A percentile compares a stretch with the other conserved stretches of the same genome.
Conservation (phyloP, 192 early-diverging fungal genomes). For the Allomyces arbusculus region DNA sequence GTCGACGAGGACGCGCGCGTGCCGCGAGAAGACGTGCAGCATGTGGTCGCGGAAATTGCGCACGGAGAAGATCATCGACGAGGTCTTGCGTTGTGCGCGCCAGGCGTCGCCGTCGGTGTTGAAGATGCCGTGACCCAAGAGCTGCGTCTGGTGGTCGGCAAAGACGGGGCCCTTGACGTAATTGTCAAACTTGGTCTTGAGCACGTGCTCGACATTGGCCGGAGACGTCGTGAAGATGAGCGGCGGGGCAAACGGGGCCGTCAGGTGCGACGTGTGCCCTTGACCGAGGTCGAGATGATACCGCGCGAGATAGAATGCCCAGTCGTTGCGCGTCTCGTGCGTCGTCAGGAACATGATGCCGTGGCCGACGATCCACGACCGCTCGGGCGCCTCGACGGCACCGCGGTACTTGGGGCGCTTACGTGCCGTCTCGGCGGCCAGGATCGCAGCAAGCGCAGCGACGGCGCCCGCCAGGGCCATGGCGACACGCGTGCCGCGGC, state of each 20-base stretch:
- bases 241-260: not conserved
- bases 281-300: not conserved
- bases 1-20: not conserved
- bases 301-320: not conserved
- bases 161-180: constrained; percentile 17
- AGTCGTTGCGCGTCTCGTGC: not conserved
- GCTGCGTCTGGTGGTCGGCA: constrained; percentile 17
- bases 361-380: not conserved
- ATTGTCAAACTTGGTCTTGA: constrained; percentile 10
- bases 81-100: constrained; percentile 34
- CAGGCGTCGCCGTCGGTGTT: constrained; percentile 45
- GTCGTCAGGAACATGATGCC: not conserved
- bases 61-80: not conserved
- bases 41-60: not conserved
- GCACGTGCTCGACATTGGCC: constrained; percentile 3
- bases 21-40: not conserved
- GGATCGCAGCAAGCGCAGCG: not conserved
- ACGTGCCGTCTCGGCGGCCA: not conserved
- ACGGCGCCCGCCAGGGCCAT: too few species aligned
- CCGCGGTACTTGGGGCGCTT: not conserved
- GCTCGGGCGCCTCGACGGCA: too few species aligned
- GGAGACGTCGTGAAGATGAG: not conserved
- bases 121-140: constrained; percentile 50
- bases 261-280: not conserved
- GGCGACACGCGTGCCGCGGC: too few species aligned